Conservation (phyloP, 495 filamentous ascomycete genomes). For the Aspergillus indologenus region DNA sequence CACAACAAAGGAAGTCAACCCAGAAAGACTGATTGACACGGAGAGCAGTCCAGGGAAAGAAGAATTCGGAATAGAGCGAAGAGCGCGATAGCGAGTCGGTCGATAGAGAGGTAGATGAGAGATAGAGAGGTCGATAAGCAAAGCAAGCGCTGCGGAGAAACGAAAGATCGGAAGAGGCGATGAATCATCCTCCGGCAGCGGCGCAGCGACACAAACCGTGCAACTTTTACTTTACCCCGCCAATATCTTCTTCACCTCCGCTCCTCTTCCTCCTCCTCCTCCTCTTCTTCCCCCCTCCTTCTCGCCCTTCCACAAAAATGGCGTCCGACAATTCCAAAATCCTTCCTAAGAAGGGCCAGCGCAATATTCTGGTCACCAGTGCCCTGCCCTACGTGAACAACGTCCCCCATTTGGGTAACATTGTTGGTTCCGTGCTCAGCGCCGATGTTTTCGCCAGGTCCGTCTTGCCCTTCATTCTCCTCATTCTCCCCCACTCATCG, state of each 20-base stretch:
- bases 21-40: not conserved
- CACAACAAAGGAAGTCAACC: not conserved
- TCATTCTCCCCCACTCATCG: not conserved
- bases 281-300: slow-evolving; percentile 32
- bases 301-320: slow-evolving; percentile 28
- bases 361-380: slow-evolving; percentile 47
- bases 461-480: slow-evolving; percentile 18
- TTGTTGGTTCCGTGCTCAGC: slow-evolving; percentile 83
- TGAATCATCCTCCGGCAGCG: slow-evolving; percentile 21
- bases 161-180: slow-evolving; percentile 8
- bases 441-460: slow-evolving; percentile 74
- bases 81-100: not conserved
- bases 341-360: slow-evolving; percentile 42
- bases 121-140: not conserved
- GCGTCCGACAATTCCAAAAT: slow-evolving; percentile 32
- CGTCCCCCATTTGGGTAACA: slow-evolving; percentile 91
- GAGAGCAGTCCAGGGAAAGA: not conserved
- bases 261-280: slow-evolving; percentile 1
- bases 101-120: slow-evolving; percentile 6
- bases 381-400: slow-evolving; percentile 92
- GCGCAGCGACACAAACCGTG: slow-evolving; percentile 12
- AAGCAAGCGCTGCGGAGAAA: not conserved
- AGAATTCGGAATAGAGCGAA: not conserved
- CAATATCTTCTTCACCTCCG: not conserved
- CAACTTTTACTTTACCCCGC: slow-evolving; percentile 3